Conservation (phyloP, 1,284 basidiomycete genomes). For the Ustanciosporium gigantosporum region DNA sequence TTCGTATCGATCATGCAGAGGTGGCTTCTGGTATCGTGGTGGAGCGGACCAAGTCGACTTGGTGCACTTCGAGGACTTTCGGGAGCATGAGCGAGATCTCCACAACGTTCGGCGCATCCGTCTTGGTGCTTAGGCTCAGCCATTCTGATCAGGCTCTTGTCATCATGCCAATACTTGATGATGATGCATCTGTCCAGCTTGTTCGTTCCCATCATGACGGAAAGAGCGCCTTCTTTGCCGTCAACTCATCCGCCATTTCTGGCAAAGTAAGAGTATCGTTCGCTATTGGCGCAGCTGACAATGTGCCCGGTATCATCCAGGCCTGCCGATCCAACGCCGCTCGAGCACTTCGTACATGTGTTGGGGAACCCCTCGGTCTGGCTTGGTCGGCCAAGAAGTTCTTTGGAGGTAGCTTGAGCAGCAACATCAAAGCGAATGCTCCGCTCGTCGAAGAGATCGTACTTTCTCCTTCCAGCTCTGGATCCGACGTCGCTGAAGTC, state of each 20-base stretch:
- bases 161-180: slow-evolving; percentile 15
- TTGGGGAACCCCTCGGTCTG: slow-evolving; percentile 21
- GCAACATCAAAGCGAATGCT: too few species aligned
- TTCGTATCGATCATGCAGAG: slow-evolving; percentile 11
- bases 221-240: slow-evolving; percentile 2
- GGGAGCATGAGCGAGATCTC: slow-evolving; percentile 14
- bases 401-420: neutral
- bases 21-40: slow-evolving; percentile 19
- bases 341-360: slow-evolving; percentile 5
- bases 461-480: neutral
- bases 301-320: slow-evolving; percentile 6
- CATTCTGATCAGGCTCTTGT: slow-evolving; percentile 8
- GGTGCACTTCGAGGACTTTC: slow-evolving; percentile 34
- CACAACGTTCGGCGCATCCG: slow-evolving; percentile 8
- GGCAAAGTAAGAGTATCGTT: slow-evolving; percentile 6
- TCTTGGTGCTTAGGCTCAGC: slow-evolving; percentile 17
- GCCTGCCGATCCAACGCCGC: slow-evolving; percentile 19
- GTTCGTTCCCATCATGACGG: slow-evolving; percentile 4
- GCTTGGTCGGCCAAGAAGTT: slow-evolving; percentile 18
- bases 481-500: slow-evolving; percentile 7
- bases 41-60: slow-evolving; percentile 37
- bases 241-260: neutral
- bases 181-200: slow-evolving; percentile 1
- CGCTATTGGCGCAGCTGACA: slow-evolving; percentile 6
- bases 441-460: neutral